Base-by-base conservation (phyloP, 1,284 basidiomycete species). In the Inonotus obliquus region DNA sequence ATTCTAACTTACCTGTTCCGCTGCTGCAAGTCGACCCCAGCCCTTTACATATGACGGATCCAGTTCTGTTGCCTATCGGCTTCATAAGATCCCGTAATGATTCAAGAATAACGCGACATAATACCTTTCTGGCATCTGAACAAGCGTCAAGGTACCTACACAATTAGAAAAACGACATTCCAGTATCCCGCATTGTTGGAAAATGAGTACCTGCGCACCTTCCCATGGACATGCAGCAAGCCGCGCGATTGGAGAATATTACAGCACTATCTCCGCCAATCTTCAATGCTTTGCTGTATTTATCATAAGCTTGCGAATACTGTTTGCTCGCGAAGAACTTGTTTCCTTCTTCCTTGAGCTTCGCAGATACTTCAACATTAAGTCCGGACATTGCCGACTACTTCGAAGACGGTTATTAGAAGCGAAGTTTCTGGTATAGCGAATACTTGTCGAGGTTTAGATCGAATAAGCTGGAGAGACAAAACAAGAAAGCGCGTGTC, bases 311-410 rank as follows among this genome's bases (percentile, higher is more conserved):
- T 1, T 63, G 68, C 0, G 57, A 44, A 62, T 72, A 78, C 14
- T 76, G 57, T 41, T 71, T 69, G 48, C 71, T 59, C 5, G 49
- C 59, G 61, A 75, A 77, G 1, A 76, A 68, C 17, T 66, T 59
- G 61, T 77, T 78, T 4, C 76, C 76, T 51, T 74, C 73, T 1
- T 69, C 72, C 60, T 78, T 77, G 17, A 77, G 67, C 65, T 37
- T 45, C 62, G 66, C 44, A 21, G 54, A 37, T 17, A 19, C 11
- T 27, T 56, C 27, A 19, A 47, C 2, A 14, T 25, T 25, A 25
- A 49, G 19, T 23, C 25, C 21, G 1, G 21, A 25, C 47, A 49
- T 49, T 9, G 32, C 32, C 32, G 32, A 32, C 32, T n/a, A 32
- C 32, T 32, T 32, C 32, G 32, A 32, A 32, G 32, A 32, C 4